Conservation (phyloP, 2,329 filamentous ascomycete species). For the Pseudogymnoascus sp. region DNA sequence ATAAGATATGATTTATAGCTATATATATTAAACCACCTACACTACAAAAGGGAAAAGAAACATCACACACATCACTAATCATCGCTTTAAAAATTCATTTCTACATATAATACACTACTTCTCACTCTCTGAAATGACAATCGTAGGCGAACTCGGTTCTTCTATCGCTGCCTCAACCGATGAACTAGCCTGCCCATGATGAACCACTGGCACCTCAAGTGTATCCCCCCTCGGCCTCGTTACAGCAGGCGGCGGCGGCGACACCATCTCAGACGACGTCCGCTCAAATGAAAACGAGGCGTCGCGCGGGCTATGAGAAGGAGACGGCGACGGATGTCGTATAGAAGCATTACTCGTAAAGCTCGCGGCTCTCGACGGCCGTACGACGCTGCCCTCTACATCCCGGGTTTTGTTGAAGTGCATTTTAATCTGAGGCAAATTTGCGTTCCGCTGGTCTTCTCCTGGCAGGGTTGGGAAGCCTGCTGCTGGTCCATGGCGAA, state of each 20-base stretch:
- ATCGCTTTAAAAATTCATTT: too few relatives aligned
- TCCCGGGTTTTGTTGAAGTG: constrained; percentile 32
- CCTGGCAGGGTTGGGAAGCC: constrained; percentile 50
- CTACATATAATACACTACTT: too few relatives aligned
- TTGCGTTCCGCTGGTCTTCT: constrained; percentile 37
- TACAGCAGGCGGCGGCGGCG: constrained; percentile 5
- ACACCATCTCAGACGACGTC: constrained; percentile 13
- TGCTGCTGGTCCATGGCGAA: constrained; percentile 36
- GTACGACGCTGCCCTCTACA: constrained; percentile 24
- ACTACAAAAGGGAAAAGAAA: too few relatives aligned
- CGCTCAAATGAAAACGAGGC: constrained; percentile 17
- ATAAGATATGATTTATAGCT: neutral
- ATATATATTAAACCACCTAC: neutral
- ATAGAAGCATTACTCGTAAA: constrained; percentile 29
- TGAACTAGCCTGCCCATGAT: neutral
- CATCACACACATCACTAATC: too few relatives aligned
- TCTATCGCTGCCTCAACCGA: neutral
- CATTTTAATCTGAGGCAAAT: constrained; percentile 31
- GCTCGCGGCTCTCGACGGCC: constrained; percentile 32
- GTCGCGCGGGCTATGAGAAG: constrained; percentile 13
- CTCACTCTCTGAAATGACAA: neutral
- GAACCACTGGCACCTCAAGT: constrained; percentile 8
- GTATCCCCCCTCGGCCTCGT: constrained; percentile 6
- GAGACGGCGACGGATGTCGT: constrained; percentile 18
- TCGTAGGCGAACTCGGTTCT: neutral